Base-by-base conservation (phyloP, 2,329 filamentous ascomycete genomes). In the Phaeosphaeriaceae sp. region DNA sequence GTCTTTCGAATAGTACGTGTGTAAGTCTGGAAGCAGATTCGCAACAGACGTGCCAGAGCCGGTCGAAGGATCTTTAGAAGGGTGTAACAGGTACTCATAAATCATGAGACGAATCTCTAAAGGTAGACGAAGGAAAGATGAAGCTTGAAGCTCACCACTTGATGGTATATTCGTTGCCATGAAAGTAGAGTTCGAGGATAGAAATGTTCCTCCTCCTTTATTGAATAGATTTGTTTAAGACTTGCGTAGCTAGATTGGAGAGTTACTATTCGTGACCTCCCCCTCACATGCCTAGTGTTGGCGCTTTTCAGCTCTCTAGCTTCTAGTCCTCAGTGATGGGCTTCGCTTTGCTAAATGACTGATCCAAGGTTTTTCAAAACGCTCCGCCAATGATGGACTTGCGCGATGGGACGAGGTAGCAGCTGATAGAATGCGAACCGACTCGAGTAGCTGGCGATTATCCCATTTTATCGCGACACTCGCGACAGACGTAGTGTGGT, bases 31-130 rank as follows among this genome's bases (percentile, higher is more conserved):
- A 15, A 68, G 45, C 0, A 71, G 53, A 39, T 72, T 70, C 1
- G 70, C 66, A 39, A 72, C 69, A 4, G 67, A 67, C 3, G 64
- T 64, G 6, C 68, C 52, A 32, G 56, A 54, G 12, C 56, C 49
- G 13, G 66, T 66, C 2, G 66, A 66, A 4, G 68, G 71, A 8
- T 45, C 70, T 49, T 45, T 58, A 6, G 73, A 73, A 7, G 77
- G 76, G 8, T 75, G 59, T 16, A 80, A 68, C 3, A 79, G 69
- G 46, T 68, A 50, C 56, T 71, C 68, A 56, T 79, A 80, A 46
- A 80, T 79, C 46, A 76, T 73, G 4, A 80, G 68, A 5, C 77
- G 68, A 35, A 80, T 72, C 56, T 80, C 78, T 4, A 74, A 61
- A 2, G 77, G 77, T 4, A 80, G 64, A 6, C 72, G 71, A n/a